phyloP scores from a whole-genome alignment of 257 asterid species.

The Jacaranda copaia region DNA sequence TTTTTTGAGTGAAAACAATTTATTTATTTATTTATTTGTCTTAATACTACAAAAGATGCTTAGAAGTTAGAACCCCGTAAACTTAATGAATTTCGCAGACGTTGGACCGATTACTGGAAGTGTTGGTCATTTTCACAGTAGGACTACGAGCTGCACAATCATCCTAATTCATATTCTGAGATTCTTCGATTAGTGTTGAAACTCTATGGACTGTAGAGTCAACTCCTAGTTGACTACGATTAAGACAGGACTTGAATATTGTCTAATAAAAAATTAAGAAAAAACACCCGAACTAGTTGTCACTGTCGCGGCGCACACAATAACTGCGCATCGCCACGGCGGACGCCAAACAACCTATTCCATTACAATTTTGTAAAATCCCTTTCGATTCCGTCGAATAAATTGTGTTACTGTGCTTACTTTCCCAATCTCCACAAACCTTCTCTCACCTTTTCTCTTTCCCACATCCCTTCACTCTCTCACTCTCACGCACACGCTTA shows the following conservation, averaged over 20 bases:
- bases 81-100: not conserved
- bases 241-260: conserved; percentile 24
- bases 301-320: conserved; percentile 39
- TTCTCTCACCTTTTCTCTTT: conserved; percentile 30
- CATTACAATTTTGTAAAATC: conserved; percentile 47
- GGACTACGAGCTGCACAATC: not conserved
- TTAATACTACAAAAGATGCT: not conserved
- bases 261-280: not conserved
- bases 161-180: not conserved
- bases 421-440: conserved; percentile 43
- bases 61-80: not conserved
- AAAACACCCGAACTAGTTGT: conserved; percentile 27
- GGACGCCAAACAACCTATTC: conserved; percentile 66
- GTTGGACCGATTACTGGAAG: not conserved
- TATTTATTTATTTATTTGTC: no score
- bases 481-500: conserved; percentile 19
- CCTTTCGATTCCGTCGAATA: conserved; percentile 70
- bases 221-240: conserved; percentile 29
- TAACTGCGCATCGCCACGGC: conserved; percentile 63
- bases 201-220: conserved; percentile 1
- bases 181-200: not conserved
- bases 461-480: conserved; percentile 19
- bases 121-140: not conserved
- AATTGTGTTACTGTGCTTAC: conserved; percentile 34
- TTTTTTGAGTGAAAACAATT: no score